A percentile compares a stretch with the other conserved stretches of the same genome.
Conservation (phyloP, 768 basidiomycete genomes). For the Artomyces pyxidatus region DNA sequence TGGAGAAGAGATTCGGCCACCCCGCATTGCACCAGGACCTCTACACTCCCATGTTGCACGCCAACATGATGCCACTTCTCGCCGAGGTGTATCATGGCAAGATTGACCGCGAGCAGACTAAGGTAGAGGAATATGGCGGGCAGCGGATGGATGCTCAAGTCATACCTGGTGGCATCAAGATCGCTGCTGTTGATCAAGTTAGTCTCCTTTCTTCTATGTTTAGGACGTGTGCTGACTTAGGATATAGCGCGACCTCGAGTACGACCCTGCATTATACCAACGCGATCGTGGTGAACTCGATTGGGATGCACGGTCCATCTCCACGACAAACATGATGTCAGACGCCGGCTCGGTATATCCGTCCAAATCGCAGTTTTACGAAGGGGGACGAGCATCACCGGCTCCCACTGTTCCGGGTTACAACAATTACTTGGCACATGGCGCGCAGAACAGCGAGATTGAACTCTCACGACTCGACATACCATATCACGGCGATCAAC, state of each 20-base stretch:
- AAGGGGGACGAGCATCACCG: constrained; percentile 31
- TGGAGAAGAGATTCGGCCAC: constrained; percentile 92
- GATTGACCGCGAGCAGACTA: constrained; percentile 53
- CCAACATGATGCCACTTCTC: constrained; percentile 75
- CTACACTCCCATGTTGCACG: constrained; percentile 83
- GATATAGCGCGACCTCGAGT: constrained; percentile 60
- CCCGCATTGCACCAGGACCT: constrained; percentile 83
- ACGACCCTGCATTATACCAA: constrained; percentile 70
- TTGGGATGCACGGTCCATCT: constrained; percentile 78
- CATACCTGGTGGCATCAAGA: constrained; percentile 71
- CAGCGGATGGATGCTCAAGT: constrained; percentile 68
- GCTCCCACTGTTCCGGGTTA: constrained; percentile 36
- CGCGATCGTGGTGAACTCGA: constrained; percentile 81
- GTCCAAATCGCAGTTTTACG: constrained; percentile 33
- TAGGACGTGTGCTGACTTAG: neutral
- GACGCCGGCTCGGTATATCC: constrained; percentile 36
- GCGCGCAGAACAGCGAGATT: constrained; percentile 34
- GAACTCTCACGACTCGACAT: constrained; percentile 53
- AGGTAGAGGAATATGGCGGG: constrained; percentile 70
- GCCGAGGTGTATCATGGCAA: constrained; percentile 71
- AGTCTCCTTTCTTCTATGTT: constrained; percentile 8
- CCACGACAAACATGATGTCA: constrained; percentile 45
- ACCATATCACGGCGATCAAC: constrained; percentile 33
- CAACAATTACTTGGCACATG: constrained; percentile 49
- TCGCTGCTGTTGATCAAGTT: constrained; percentile 76